phyloP scores from a whole-genome alignment of 2,329 filamentous ascomycete genomes.

The Cladorrhinum sp. region DNA sequence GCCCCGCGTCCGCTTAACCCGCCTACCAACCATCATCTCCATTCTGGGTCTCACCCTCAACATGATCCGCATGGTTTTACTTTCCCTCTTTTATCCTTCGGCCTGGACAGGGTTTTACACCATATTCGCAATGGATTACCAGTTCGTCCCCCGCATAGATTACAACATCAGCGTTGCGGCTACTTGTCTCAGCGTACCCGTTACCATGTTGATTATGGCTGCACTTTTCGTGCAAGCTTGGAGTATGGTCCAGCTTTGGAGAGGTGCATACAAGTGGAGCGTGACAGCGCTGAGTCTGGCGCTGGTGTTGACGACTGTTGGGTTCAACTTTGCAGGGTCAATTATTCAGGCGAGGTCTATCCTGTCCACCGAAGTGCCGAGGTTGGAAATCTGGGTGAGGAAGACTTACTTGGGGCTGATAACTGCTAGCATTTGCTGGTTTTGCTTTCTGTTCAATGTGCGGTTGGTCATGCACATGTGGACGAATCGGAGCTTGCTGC shows the following conservation, averaged over 20 bases:
- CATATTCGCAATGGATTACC: slow-evolving; percentile 54
- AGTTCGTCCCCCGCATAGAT: slow-evolving; percentile 41
- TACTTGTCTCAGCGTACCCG: slow-evolving; percentile 42
- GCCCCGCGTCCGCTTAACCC: slow-evolving; percentile 60
- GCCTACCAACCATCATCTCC: slow-evolving; percentile 65
- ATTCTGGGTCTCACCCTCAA: slow-evolving; percentile 57
- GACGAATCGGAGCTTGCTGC: slow-evolving; percentile 46
- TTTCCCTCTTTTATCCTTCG: slow-evolving; percentile 59
- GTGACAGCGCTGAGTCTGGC: slow-evolving; percentile 33
- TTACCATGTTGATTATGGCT: slow-evolving; percentile 44
- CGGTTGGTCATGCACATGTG: slow-evolving; percentile 49
- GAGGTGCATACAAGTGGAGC: slow-evolving; percentile 32
- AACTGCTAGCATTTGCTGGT: slow-evolving; percentile 42
- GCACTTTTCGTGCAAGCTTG: slow-evolving; percentile 53
- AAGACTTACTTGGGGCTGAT: slow-evolving; percentile 35
- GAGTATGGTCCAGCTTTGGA: slow-evolving; percentile 52
- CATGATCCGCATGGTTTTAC: slow-evolving; percentile 56
- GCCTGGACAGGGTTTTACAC: slow-evolving; percentile 61
- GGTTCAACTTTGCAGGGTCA: slow-evolving; percentile 35
- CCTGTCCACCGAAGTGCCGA: slow-evolving; percentile 20
- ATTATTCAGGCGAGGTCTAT: slow-evolving; percentile 37
- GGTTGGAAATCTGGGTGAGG: slow-evolving; percentile 36
- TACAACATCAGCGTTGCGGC: slow-evolving; percentile 38
- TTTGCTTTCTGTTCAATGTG: slow-evolving; percentile 54
- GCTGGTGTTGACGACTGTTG: slow-evolving; percentile 32